phyloP scores from a whole-genome alignment of 2,329 filamentous ascomycete genomes.

The Knufia fluminis region DNA sequence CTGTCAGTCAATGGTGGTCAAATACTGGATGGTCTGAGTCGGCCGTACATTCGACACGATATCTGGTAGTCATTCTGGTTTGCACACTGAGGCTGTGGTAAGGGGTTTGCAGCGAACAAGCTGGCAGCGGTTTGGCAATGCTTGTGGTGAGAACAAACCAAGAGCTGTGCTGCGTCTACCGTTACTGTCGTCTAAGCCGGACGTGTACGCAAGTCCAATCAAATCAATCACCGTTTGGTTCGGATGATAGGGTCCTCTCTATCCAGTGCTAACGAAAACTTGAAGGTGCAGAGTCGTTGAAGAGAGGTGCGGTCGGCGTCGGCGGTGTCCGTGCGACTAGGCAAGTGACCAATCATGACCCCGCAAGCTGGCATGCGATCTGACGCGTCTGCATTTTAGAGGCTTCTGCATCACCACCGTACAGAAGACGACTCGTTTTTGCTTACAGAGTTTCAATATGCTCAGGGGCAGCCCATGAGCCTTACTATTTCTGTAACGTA shows the following conservation, averaged over 20 bases:
- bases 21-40: neutral
- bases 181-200: neutral
- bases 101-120: neutral
- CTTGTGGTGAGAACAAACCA: neutral
- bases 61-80: conserved; percentile 36
- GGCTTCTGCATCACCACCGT: neutral
- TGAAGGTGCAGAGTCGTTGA: neutral
- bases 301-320: neutral
- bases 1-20: neutral
- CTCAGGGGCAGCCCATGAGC: too few relatives aligned
- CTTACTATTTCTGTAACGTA: too few relatives aligned
- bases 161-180: neutral
- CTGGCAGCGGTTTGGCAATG: neutral
- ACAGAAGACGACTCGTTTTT: too few relatives aligned
- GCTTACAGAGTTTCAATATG: too few relatives aligned
- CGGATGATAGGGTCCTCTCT: too few relatives aligned
- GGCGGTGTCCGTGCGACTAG: neutral
- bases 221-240: neutral
- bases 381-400: neutral
- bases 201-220: neutral
- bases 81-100: neutral
- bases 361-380: too few relatives aligned
- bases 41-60: conserved; percentile 56
- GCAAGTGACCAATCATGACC: too few relatives aligned
- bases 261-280: too few relatives aligned